Base-by-base conservation (phyloP, 2,329 filamentous ascomycete species). In the Diaporthe vaccinii region DNA sequence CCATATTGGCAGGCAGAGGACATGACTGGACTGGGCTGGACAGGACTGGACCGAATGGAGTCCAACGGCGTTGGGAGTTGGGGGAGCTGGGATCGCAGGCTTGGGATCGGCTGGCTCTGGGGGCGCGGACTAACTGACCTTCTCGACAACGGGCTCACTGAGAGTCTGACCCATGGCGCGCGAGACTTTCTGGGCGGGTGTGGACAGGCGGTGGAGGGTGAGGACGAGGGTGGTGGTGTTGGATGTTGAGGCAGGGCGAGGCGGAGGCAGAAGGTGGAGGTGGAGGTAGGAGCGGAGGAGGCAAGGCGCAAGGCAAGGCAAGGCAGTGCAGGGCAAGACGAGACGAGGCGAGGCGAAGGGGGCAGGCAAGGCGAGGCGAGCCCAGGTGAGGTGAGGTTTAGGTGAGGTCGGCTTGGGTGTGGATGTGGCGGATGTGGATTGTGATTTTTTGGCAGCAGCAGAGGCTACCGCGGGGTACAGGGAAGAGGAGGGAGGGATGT, bases 111-210 rank as follows among this genome's bases (percentile, higher is more conserved):
- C 44, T 65, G 58, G 49, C 36, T 34, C 36, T 74, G 68, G 57
- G 67, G 76, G 25, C 9, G 20, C 44, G 22, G 76, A 20, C 41
- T 44, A 7, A 86, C 91, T 84, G 91, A 99, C 97, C 96, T 99
- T 99, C 85, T 98, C 97, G 85, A 98, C 94, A 83, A 99, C 96
- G 82, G 97, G 97, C 90, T 99, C 97, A 83, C 96, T 98, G 84
- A 99, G 93, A 86, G 97, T 99, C 90, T 99, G 97, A 91, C 97
- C 97, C 97, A 99, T 99, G 87, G 84, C 85, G 75, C 55, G 46
- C 36, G 39, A 62, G 55, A 61, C 46, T 22, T 9, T 28, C 49
- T 49, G 57, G 67, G 49, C 20, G 46, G 20, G 25, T 22, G 61
- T 34, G 25, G 53, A 49, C 17, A 15, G 36, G 57, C 34, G n/a